A percentile compares a stretch with the other conserved stretches of the same genome.
Conservation (phyloP, 1,139 yeast species). For the Lipomyces yarrowii region DNA sequence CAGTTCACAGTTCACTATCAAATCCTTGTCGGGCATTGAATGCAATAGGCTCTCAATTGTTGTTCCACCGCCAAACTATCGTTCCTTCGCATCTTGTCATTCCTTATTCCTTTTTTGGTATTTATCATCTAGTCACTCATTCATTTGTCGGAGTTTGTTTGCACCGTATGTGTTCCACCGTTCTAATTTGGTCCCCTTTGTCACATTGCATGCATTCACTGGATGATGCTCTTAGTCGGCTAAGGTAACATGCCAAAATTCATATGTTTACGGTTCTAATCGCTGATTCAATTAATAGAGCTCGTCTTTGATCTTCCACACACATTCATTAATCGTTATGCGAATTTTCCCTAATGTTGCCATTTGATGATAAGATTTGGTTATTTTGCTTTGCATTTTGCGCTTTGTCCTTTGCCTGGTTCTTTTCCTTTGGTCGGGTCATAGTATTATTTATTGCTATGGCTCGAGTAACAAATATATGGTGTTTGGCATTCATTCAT, state of each 20-base stretch:
- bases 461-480: neutral
- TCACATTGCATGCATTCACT: neutral
- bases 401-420: no score
- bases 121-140: conserved; percentile 3
- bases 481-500: neutral
- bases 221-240: neutral
- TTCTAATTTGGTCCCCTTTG: neutral
- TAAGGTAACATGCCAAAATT: neutral
- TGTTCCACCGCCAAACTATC: neutral
- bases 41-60: neutral
- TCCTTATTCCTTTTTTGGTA: neutral
- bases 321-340: neutral
- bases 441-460: neutral
- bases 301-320: neutral
- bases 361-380: neutral
- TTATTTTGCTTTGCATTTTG: neutral
- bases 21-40: neutral
- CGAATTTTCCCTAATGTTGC: neutral
- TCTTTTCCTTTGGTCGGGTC: neutral
- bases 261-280: neutral
- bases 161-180: neutral
- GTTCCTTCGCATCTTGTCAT: neutral
- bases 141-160: neutral
- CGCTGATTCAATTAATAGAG: neutral
- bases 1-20: neutral